Conservation (phyloP, 1,284 basidiomycete species). For the Apiotrichum brassicae region DNA sequence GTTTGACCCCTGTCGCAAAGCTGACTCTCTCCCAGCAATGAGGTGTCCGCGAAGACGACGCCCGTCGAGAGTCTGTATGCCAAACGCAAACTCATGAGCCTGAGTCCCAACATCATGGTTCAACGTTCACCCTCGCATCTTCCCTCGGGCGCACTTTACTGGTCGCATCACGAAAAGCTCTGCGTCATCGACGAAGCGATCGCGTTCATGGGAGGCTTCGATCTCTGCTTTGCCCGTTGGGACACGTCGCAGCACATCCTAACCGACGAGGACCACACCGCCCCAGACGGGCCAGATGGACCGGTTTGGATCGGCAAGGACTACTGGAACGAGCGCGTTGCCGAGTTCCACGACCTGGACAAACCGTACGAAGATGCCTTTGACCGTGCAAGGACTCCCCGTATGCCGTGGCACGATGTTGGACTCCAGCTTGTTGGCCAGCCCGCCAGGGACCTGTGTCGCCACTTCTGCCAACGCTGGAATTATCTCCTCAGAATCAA, state of each 20-base stretch:
- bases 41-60: constrained; percentile 95
- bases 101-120: constrained; percentile 92
- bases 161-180: constrained; percentile 98
- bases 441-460: constrained; percentile 86
- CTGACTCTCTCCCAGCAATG: constrained; percentile 62
- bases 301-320: constrained; percentile 69
- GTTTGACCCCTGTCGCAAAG: constrained; percentile 48
- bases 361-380: constrained; percentile 95
- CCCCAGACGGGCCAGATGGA: constrained; percentile 54
- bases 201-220: constrained; percentile 96
- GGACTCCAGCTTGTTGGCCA: constrained; percentile 93
- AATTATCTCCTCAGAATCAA: constrained; percentile 87
- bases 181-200: constrained; percentile 97
- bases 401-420: constrained; percentile 99
- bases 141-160: constrained; percentile 95
- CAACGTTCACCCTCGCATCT: constrained; percentile 97
- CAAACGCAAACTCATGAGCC: constrained; percentile 73
- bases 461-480: constrained; percentile 95
- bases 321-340: constrained; percentile 83
- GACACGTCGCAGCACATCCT: constrained; percentile 93
- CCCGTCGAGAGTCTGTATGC: constrained; percentile 87
- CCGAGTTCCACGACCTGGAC: constrained; percentile 79
- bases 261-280: constrained; percentile 65
- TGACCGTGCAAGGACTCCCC: constrained; percentile 75
- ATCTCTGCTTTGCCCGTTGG: constrained; percentile 80